These are phyloP conservation scores for Alternaria postmessia DNA, from an alignment of 2,329 filamentous ascomycete genomes.

Conservation along the genomic window DNA sequence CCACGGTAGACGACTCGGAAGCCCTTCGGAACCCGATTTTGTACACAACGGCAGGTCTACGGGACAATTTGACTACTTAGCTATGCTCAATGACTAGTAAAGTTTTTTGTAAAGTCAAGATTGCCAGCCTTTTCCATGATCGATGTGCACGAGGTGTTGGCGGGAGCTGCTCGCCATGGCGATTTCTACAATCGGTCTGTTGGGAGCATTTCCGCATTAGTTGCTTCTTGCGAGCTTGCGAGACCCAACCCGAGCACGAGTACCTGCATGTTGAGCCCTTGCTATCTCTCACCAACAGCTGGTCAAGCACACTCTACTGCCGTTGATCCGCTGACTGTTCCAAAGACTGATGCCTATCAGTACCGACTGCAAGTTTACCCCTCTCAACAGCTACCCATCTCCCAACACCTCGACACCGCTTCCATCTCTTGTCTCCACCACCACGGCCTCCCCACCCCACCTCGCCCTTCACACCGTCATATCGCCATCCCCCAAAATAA, in stretches of 20 bases:
- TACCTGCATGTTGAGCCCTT: slow-evolving; percentile 24
- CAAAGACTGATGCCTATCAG: neutral
- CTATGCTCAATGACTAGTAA: slow-evolving; percentile 2
- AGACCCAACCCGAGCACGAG: slow-evolving; percentile 21
- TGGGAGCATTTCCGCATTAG: slow-evolving; percentile 36
- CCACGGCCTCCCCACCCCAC: slow-evolving; percentile 8
- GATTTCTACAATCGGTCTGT: slow-evolving; percentile 16
- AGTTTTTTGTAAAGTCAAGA: neutral
- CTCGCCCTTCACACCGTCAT: neutral
- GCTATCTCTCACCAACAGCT: slow-evolving; percentile 33
- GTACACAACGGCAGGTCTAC: slow-evolving; percentile 2
- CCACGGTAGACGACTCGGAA: slow-evolving; percentile 27
- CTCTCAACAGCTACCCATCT: slow-evolving; percentile 2
- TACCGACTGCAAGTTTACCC: neutral
- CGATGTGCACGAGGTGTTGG: neutral
- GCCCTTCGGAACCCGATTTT: slow-evolving; percentile 22
- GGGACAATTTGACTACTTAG: slow-evolving; percentile 1
- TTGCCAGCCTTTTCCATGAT: neutral
- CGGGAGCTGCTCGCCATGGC: slow-evolving; percentile 14
- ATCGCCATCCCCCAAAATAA: neutral
- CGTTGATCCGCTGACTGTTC: slow-evolving; percentile 18
- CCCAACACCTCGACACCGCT: neutral
- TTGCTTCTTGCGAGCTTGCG: slow-evolving; percentile 32
- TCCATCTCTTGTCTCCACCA: slow-evolving; percentile 3
- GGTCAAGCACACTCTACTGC: slow-evolving; percentile 18